Percentiles rank a stretch among this genome's conserved stretches.
Evolutionary conservation across 148 eudicot species (phyloP).

Genomic region (Arbutus unedo): DNA sequence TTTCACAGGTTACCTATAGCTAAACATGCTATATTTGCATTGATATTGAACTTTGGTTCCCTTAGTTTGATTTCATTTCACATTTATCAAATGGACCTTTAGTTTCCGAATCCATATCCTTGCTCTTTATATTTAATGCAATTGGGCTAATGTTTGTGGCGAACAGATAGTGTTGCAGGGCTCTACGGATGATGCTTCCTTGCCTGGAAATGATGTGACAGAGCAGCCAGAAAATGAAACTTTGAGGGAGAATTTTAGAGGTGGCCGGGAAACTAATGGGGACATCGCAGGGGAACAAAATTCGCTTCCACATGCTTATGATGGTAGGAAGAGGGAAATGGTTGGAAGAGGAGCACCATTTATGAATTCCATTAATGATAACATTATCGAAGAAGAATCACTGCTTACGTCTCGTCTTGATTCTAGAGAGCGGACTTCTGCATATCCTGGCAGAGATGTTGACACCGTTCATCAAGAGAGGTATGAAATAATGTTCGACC

Average conservation of each 20-base stretch:
- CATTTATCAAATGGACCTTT: not conserved
- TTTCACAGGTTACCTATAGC: not conserved
- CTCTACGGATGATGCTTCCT: conserved; percentile 33
- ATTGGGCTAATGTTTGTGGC: conserved; percentile 21
- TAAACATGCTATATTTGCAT: not conserved
- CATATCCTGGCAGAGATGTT: conserved; percentile 20
- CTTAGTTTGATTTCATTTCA: not conserved
- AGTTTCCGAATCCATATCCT: not conserved
- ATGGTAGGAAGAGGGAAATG: conserved; percentile 25
- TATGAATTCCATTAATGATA: conserved; percentile 10
- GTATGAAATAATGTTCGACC: conserved; percentile 15
- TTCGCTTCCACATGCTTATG: conserved; percentile 20
- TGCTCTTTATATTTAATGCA: not conserved
- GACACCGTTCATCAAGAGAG: conserved; percentile 26
- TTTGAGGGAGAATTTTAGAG: conserved; percentile 25
- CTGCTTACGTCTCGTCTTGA: conserved; percentile 7
- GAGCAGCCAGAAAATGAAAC: conserved; percentile 31
- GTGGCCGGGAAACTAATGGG: conserved; percentile 27
- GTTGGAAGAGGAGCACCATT: conserved; percentile 20
- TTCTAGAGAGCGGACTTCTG: conserved; percentile 22
- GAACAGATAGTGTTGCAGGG: conserved; percentile 48
- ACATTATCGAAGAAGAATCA: conserved; percentile 21
- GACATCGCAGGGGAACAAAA: conserved; percentile 26
- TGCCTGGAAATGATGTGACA: conserved; percentile 24
- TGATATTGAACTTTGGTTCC: not conserved